A percentile compares a stretch with the other conserved stretches of the same genome.
Evolutionary conservation across 1,284 basidiomycete genomes (phyloP).

Genomic region (Ceratobasidium sp.): DNA sequence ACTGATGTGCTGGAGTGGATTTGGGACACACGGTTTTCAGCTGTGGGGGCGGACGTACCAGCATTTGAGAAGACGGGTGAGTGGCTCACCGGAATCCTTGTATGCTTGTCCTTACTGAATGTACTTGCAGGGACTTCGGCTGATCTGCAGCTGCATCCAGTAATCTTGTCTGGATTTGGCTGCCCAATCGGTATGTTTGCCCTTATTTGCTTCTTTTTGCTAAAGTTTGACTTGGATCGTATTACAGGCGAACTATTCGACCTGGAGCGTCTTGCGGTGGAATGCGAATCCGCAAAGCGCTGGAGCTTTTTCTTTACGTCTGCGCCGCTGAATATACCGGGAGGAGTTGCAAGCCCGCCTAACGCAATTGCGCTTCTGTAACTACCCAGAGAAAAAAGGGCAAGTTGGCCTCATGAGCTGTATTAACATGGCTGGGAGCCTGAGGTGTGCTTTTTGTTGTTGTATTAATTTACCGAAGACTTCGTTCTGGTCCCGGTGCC

Average conservation of each 20-base stretch:
- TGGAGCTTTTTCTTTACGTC: slow-evolving; percentile 57
- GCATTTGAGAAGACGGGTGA: slow-evolving; percentile 44
- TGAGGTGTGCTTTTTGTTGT: neutral
- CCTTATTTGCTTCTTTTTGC: neutral
- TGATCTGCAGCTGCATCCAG: slow-evolving; percentile 30
- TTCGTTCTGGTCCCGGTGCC: too few relatives aligned
- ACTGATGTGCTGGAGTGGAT: slow-evolving; percentile 55
- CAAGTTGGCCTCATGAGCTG: too few relatives aligned
- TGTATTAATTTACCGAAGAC: too few relatives aligned
- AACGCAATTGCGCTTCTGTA: slow-evolving; percentile 56
- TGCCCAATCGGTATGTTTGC: slow-evolving; percentile 42
- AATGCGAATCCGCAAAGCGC: slow-evolving; percentile 51
- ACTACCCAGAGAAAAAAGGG: too few relatives aligned
- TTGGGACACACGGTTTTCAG: slow-evolving; percentile 59
- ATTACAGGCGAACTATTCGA: slow-evolving; percentile 59
- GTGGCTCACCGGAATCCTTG: too few relatives aligned
- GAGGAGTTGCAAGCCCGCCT: slow-evolving; percentile 57
- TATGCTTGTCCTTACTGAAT: neutral
- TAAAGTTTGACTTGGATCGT: slow-evolving; percentile 38
- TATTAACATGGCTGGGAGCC: too few relatives aligned
- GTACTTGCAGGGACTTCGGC: slow-evolving; percentile 1
- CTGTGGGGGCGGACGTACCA: slow-evolving; percentile 55
- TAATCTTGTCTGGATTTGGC: slow-evolving; percentile 50
- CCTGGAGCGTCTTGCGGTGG: slow-evolving; percentile 53
- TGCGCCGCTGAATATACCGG: slow-evolving; percentile 55